phyloP scores from a whole-genome alignment of 140 eudicot species.

The Bidens hawaiensis region DNA sequence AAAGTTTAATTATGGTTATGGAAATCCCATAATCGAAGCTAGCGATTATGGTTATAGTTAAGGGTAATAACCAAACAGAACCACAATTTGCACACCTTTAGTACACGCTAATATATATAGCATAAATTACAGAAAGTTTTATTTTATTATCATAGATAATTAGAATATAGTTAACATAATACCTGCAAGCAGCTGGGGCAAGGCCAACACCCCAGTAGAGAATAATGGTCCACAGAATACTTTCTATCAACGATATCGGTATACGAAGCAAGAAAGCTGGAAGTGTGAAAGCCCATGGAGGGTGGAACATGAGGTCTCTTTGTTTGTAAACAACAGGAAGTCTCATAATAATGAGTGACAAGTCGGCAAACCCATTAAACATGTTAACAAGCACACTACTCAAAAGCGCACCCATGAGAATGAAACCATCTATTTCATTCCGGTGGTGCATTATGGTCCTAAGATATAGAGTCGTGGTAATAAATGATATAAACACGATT shows the following conservation, averaged over 20 bases:
- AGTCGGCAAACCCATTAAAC: slow-evolving; percentile 57
- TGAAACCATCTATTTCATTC: slow-evolving; percentile 30
- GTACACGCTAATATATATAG: too few species aligned
- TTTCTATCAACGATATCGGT: slow-evolving; percentile 54
- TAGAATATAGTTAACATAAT: neutral
- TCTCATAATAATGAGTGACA: slow-evolving; percentile 47
- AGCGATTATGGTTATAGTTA: too few species aligned
- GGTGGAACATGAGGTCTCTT: slow-evolving; percentile 54
- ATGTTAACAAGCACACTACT: slow-evolving; percentile 52
- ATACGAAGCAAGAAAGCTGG: slow-evolving; percentile 64
- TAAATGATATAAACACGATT: slow-evolving; percentile 40
- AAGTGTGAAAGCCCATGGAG: slow-evolving; percentile 71
- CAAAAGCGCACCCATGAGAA: slow-evolving; percentile 51
- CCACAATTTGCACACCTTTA: too few species aligned
- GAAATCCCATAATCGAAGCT: too few species aligned
- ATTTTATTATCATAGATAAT: neutral
- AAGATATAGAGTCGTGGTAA: slow-evolving; percentile 45
- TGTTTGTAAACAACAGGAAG: slow-evolving; percentile 73
- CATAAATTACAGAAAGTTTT: too few species aligned
- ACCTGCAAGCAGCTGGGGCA: slow-evolving; percentile 54
- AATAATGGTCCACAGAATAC: slow-evolving; percentile 47
- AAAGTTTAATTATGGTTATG: too few species aligned
- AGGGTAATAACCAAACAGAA: too few species aligned
- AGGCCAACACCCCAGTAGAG: slow-evolving; percentile 60
- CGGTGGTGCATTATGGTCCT: slow-evolving; percentile 47